Percentiles rank a stretch among this genome's conserved stretches.
phyloP scores from a whole-genome alignment of 495 filamentous ascomycete species.

The Aspergillus avenaceus region DNA sequence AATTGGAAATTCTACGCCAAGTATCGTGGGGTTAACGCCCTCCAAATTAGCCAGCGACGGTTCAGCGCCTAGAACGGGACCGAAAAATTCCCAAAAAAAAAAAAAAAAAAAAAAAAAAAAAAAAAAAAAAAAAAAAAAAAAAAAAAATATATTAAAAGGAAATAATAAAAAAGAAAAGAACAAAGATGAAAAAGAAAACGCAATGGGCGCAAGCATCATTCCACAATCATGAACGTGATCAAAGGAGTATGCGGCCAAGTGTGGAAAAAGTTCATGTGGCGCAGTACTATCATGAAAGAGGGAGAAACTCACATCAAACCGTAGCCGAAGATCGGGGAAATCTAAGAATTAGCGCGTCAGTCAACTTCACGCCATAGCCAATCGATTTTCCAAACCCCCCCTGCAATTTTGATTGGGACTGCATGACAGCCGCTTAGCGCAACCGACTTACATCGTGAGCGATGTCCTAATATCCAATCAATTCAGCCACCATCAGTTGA shows the following conservation, averaged over 20 bases:
- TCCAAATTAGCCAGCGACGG: too few species aligned
- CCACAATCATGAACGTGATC: constrained; percentile 35
- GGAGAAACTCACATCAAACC: constrained; percentile 38
- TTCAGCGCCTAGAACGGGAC: too few species aligned
- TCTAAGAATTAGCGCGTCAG: constrained; percentile 41
- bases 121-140: constrained; percentile 1
- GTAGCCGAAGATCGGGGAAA: constrained; percentile 45
- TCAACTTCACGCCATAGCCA: constrained; percentile 39
- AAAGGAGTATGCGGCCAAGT: constrained; percentile 28
- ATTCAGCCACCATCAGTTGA: constrained; percentile 42
- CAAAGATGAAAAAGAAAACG: not conserved
- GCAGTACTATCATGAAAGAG: constrained; percentile 17
- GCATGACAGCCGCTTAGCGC: constrained; percentile 30
- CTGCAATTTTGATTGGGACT: constrained; percentile 26
- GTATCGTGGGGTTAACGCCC: constrained; percentile 14
- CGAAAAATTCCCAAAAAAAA: too few species aligned
- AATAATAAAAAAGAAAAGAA: constrained; percentile 3
- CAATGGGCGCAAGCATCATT: constrained; percentile 6
- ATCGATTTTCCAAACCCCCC: constrained; percentile 35
- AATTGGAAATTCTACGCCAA: constrained; percentile 17
- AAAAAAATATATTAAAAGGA: not conserved
- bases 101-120: not conserved
- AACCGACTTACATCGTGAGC: constrained; percentile 40
- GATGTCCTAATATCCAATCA: constrained; percentile 49
- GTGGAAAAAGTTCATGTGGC: constrained; percentile 18